A percentile compares a stretch with the other conserved stretches of the same genome.
Conservation (phyloP, 768 basidiomycete genomes). For the Inosperma sp. region DNA sequence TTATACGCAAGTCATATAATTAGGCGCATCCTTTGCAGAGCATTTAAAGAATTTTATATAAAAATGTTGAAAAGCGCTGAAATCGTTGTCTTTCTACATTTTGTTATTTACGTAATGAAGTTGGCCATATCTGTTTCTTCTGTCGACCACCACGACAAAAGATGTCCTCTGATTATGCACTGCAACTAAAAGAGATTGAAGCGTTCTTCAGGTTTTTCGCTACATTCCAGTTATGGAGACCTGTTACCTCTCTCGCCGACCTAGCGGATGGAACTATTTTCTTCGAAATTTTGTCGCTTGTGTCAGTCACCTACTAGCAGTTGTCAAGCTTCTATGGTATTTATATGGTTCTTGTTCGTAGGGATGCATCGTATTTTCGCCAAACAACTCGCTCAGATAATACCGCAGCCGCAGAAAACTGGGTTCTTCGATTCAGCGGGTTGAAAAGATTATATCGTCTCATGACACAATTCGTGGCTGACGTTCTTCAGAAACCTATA, state of each 20-base stretch:
- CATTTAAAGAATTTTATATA: too few species aligned
- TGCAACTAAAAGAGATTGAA: constrained; percentile 56
- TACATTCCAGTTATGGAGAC: constrained; percentile 62
- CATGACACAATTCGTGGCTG: constrained; percentile 83
- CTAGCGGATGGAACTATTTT: constrained; percentile 77
- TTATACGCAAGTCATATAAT: too few species aligned
- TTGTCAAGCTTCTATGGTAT: background rate
- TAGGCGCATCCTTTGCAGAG: too few species aligned
- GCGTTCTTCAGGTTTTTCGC: constrained; percentile 81
- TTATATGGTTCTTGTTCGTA: constrained; percentile 28
- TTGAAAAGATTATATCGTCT: constrained; percentile 84
- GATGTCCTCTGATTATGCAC: constrained; percentile 5
- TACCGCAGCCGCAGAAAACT: constrained; percentile 76
- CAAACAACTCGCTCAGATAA: constrained; percentile 51
- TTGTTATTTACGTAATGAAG: too few species aligned
- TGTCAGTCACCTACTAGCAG: constrained; percentile 48
- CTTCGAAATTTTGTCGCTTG: constrained; percentile 66
- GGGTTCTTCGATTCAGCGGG: constrained; percentile 80
- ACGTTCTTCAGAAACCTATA: constrained; percentile 77
- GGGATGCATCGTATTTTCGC: constrained; percentile 78
- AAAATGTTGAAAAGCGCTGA: too few species aligned
- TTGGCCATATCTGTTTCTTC: too few species aligned
- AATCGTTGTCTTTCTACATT: too few species aligned
- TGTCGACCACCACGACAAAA: background rate
- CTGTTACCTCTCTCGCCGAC: constrained; percentile 60